phyloP scores from a whole-genome alignment of 257 asterid species.

The Cinchona pubescens region DNA sequence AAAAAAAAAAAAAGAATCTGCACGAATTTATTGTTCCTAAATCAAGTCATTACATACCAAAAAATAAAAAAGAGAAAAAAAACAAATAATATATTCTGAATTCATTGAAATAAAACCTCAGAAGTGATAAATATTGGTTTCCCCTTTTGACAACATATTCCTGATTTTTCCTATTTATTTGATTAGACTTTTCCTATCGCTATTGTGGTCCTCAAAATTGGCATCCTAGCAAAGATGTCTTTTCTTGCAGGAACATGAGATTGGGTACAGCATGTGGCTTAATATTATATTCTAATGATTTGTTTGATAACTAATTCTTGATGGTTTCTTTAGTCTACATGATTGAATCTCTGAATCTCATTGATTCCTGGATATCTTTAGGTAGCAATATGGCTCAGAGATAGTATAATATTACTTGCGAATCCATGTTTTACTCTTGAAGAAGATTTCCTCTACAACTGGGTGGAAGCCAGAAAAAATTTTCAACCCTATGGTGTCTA shows the following conservation, averaged over 20 bases:
- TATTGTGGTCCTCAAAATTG: constrained; percentile 7
- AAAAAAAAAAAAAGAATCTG: too few species aligned
- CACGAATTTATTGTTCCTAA: background rate
- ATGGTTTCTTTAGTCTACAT: constrained; percentile 23
- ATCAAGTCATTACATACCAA: too few species aligned
- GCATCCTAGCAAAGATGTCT: constrained; percentile 3
- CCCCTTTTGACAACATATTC: background rate
- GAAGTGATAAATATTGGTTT: background rate
- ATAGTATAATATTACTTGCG: constrained; percentile 15
- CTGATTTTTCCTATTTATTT: background rate
- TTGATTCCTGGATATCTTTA: constrained; percentile 29
- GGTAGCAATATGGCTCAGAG: constrained; percentile 2
- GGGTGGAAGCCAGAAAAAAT: background rate
- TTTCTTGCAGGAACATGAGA: constrained; percentile 21
- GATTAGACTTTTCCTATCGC: background rate
- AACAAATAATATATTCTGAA: too few species aligned
- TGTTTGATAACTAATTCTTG: constrained; percentile 14
- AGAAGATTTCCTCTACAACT: constrained; percentile 20
- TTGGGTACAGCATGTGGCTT: constrained; percentile 27
- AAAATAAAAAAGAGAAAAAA: too few species aligned
- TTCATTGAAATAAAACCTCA: background rate
- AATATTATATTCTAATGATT: constrained; percentile 12
- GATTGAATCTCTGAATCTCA: constrained; percentile 26
- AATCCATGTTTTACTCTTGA: constrained; percentile 20
- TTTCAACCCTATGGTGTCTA: background rate